Evolutionary conservation across 1,284 basidiomycete species (phyloP).

Genomic region (Ganoderma boninense): DNA sequence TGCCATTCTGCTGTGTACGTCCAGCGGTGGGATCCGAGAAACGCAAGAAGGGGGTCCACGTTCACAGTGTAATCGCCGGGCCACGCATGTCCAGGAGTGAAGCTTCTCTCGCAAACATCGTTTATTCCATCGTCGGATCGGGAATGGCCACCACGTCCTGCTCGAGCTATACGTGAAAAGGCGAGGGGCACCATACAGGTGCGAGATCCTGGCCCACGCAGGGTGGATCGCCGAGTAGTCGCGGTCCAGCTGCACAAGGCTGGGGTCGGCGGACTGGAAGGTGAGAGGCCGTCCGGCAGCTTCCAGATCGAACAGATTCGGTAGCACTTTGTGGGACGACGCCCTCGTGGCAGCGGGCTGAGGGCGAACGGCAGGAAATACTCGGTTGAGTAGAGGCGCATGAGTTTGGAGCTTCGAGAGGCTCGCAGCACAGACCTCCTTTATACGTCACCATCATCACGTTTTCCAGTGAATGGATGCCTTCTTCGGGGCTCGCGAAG

Average conservation of each 20-base stretch:
- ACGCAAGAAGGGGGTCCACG: background rate
- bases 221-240: background rate
- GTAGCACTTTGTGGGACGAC: background rate
- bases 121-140: background rate
- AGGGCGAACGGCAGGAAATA: too few relatives aligned
- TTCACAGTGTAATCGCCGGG: background rate
- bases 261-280: background rate
- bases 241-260: background rate
- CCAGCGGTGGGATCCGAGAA: background rate
- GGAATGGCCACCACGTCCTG: background rate
- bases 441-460: too few relatives aligned
- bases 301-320: background rate
- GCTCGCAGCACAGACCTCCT: too few relatives aligned
- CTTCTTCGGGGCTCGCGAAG: background rate
- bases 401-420: too few relatives aligned
- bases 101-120: too few relatives aligned
- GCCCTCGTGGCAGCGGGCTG: background rate
- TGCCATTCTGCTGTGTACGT: background rate
- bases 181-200: background rate
- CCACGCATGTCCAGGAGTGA: background rate
- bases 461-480: background rate
- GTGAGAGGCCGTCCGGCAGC: background rate
- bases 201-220: background rate
- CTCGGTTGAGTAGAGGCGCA: background rate
- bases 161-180: background rate